Evolutionary conservation across 2,329 filamentous ascomycete genomes (phyloP).

Genomic region (Ophiocordyceps robertsii): DNA sequence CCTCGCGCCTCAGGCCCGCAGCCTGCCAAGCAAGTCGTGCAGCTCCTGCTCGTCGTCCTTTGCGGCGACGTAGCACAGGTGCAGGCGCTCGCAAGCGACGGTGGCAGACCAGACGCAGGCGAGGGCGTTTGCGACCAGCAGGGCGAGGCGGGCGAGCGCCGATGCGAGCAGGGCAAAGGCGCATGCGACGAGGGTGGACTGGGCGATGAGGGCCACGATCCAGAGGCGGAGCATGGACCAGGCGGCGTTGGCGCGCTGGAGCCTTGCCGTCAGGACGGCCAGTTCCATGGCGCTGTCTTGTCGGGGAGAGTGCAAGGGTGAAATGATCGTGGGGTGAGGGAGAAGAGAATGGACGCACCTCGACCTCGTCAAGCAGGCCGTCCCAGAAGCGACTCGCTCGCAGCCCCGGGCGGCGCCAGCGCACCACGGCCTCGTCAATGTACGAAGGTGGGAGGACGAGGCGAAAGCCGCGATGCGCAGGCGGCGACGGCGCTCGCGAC

Average conservation of each 20-base stretch:
- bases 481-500: constrained; percentile 1
- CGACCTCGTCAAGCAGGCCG: constrained; percentile 6
- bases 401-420: background rate
- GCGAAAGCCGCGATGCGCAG: constrained; percentile 1
- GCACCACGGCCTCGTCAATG: constrained; percentile 2
- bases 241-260: background rate
- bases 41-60: constrained; percentile 7
- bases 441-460: constrained; percentile 3
- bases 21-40: constrained; percentile 6
- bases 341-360: constrained; percentile 2
- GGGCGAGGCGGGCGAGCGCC: background rate
- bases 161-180: background rate
- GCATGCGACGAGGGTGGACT: background rate
- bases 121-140: constrained; percentile 3
- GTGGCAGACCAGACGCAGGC: constrained; percentile 5
- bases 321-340: too few species aligned
- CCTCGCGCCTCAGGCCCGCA: background rate
- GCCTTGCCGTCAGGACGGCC: too few species aligned
- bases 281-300: too few species aligned
- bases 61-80: constrained; percentile 3
- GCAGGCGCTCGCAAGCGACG: constrained; percentile 4
- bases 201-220: background rate
- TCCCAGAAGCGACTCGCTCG: constrained; percentile 7
- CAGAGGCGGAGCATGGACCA: background rate
- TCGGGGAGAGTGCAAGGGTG: background rate